phyloP scores from a whole-genome alignment of 345 rosid species.

The Salix caprea region DNA sequence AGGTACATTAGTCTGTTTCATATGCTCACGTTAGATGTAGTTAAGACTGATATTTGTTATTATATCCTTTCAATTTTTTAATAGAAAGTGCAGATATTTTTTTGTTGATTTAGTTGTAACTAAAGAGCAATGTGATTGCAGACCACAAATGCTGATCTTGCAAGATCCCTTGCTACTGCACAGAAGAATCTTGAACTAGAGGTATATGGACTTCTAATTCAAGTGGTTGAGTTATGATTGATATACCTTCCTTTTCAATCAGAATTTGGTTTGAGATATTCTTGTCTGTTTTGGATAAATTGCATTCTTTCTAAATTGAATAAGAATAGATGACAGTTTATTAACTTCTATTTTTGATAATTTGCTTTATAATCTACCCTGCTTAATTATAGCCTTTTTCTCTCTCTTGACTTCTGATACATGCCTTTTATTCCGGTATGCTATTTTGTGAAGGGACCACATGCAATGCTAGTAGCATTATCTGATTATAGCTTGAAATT shows the following conservation, averaged over 20 bases:
- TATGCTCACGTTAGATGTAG: constrained; percentile 5
- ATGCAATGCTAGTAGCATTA: not conserved
- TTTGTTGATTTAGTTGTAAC: constrained; percentile 14
- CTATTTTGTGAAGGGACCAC: not conserved
- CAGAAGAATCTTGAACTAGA: constrained; percentile 83
- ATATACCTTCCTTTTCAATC: constrained; percentile 1
- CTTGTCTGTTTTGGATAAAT: not conserved
- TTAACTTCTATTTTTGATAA: not conserved
- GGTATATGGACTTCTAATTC: constrained; percentile 47
- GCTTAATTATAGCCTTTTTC: not conserved
- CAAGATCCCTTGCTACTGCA: constrained; percentile 68
- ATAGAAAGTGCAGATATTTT: constrained; percentile 7
- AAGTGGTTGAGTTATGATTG: constrained; percentile 4
- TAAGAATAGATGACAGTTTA: not conserved
- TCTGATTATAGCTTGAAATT: not conserved
- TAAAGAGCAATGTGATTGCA: constrained; percentile 42
- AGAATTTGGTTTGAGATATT: not conserved
- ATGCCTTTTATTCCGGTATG: not conserved
- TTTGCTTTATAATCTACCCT: not conserved
- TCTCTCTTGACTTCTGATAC: not conserved
- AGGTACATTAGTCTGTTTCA: constrained; percentile 45
- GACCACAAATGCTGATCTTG: constrained; percentile 86
- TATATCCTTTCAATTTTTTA: not conserved
- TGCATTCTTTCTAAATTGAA: not conserved
- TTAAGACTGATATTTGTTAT: constrained; percentile 3